Base-by-base conservation (phyloP, 176 grass and related monocot genomes). In the Miscanthus lutarioriparius region DNA sequence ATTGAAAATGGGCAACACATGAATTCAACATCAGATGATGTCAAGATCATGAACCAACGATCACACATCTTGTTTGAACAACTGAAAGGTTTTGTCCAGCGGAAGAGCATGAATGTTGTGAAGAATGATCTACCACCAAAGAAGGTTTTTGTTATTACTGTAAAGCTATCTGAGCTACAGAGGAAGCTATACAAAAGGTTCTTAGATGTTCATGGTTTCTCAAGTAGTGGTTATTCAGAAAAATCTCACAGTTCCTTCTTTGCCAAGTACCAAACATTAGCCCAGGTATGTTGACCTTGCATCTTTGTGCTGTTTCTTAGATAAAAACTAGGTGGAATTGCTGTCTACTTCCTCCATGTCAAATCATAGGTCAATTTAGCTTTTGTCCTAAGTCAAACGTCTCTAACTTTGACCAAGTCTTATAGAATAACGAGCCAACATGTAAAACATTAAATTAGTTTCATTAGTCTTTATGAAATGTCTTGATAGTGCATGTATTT, bases 1-100 rank as follows among this genome's bases (percentile, higher is more conserved):
- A 98, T 98, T 73, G 96, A 98, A 93, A 95, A 98, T 90, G 96
- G 96, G 37, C 93, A 98, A 56, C 96, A 98, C 76, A 90, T 89
- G 37, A 98, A 98, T 91, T 95, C 96, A 75, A 96, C 96, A 48
- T 84, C 85, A 77, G 85, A 92, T 85, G 96, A 98, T 85, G 96
- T 98, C 25, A 98, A 93, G 89, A 91, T 92, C 72, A 98, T 95
- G 96, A 98, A 98, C 74, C 96, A 95, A 84, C 90, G 96, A 51
- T 95, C 96, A 63, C 96, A 98, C 64, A 95, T 98, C 85, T 76
- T 98, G 66, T 94, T 95, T 77, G 89, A 98, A 90, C 91, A 98
- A 82, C 76, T 98, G 62, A 98, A 98, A 89, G 96, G 96, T 84
- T 98, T 98, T 88, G 96, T 98, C 90, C 96, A 98, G 78, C 78